These are phyloP conservation scores for Lyophyllum atratum DNA, from an alignment of 768 basidiomycete genomes.

Conservation along the genomic window DNA sequence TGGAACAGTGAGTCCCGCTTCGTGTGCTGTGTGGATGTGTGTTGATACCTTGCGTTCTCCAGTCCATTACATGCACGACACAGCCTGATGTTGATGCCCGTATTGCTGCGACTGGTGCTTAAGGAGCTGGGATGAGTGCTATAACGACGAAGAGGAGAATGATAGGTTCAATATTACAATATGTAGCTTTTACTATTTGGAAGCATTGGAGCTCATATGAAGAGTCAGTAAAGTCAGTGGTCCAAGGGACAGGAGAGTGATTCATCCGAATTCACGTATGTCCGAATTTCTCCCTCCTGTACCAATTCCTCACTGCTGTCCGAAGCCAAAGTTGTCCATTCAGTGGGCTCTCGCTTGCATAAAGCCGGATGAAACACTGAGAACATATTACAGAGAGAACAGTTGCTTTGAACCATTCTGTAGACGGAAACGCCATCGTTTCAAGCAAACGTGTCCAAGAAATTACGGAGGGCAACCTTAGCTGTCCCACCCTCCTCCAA, in stretches of 20 bases:
- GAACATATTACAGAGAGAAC: too few relatives aligned
- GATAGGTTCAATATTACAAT: background rate
- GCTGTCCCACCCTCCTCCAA: conserved; percentile 12
- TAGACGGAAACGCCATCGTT: background rate
- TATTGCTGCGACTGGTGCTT: conserved; percentile 21
- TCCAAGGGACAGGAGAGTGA: too few relatives aligned
- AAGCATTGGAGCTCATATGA: too few relatives aligned
- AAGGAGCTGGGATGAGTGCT: background rate
- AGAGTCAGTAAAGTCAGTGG: too few relatives aligned
- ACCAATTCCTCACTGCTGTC: too few relatives aligned
- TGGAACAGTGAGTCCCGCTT: conserved; percentile 23
- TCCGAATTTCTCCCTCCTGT: too few relatives aligned
- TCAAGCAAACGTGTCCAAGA: conserved; percentile 1
- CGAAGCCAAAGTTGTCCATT: too few relatives aligned
- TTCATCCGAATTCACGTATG: too few relatives aligned
- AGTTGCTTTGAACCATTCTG: too few relatives aligned
- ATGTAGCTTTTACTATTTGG: background rate
- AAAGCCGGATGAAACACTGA: too few relatives aligned
- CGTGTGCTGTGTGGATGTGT: background rate
- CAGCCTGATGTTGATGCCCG: conserved; percentile 19
- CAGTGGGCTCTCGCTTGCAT: too few relatives aligned
- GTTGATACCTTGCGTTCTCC: background rate
- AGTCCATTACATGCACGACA: conserved; percentile 19
- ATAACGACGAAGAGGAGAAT: background rate
- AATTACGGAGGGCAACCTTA: conserved; percentile 1